Conservation (phyloP, 2,329 filamentous ascomycete genomes). For the Eutypella sp. region DNA sequence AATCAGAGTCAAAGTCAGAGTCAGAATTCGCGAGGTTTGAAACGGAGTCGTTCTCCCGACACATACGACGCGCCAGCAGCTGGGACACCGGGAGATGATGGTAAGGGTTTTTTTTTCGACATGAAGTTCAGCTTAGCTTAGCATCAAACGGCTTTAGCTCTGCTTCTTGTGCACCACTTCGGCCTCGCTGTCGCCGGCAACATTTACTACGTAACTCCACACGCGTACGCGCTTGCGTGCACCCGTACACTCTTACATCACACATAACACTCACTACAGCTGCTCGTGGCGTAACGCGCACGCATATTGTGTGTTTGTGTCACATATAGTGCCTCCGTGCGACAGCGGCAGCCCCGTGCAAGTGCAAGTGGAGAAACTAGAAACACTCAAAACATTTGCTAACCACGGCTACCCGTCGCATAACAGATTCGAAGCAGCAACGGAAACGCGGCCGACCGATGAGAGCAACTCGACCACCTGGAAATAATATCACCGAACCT, state of each 20-base stretch:
- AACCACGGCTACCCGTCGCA: conserved; percentile 18
- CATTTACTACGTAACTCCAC: not conserved
- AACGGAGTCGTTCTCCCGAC: conserved; percentile 75
- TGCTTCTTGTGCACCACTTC: conserved; percentile 21
- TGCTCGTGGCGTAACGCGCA: no score
- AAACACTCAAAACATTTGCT: conserved; percentile 13
- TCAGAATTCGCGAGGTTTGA: conserved; percentile 67
- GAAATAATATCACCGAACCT: conserved; percentile 51
- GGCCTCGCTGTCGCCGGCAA: conserved; percentile 13
- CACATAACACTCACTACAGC: no score
- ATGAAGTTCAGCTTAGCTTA: conserved; percentile 22
- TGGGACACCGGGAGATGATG: conserved; percentile 63
- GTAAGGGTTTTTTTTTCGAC: conserved; percentile 58
- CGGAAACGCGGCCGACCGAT: conserved; percentile 59
- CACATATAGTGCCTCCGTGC: conserved; percentile 21
- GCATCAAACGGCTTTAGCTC: no score
- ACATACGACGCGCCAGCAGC: conserved; percentile 43
- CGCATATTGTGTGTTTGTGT: conserved; percentile 14
- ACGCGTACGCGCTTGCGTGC: not conserved
- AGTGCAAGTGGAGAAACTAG: not conserved
- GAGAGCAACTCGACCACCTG: conserved; percentile 48
- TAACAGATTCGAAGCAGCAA: conserved; percentile 43
- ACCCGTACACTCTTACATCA: not conserved
- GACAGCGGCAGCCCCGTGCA: conserved; percentile 26
- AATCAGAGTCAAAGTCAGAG: no score